Base-by-base conservation (phyloP, 169 alveolate species). In the Cryptosporidium sp. region DNA sequence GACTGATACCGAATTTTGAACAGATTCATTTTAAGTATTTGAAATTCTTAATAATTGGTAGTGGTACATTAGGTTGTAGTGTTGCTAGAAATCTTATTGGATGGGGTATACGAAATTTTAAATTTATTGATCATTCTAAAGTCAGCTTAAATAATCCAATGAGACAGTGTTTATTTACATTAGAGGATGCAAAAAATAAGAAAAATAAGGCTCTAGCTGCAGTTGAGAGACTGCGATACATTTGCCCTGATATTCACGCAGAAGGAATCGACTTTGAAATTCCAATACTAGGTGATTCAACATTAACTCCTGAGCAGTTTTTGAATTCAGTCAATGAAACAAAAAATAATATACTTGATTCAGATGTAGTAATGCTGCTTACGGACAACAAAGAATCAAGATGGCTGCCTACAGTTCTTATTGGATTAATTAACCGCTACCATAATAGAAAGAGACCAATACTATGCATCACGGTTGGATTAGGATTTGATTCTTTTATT, bases 221-320 rank as follows among this genome's bases (percentile, higher is more conserved):
- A 6, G 97, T 97, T 8, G 93, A 93, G 58, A 93, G 95, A 85
- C 71, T 96, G 5, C 91, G 85, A 86, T 93, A 95, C 75, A 92
- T 96, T 10, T 95, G 93, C 74, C 98, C 98, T 7, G 94, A 91
- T 69, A 92, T 94, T 21, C 89, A 93, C 2, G 86, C 94, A 41
- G 58, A 93, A 85, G 98, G 97, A 26, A 70, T 74, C 45, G 65
- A 65, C 23, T 41, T 95, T 21, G 74, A 86, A 58, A 95, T 96
- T 70, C 98, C 98, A 45, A 94, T 96, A 95, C 97, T 97, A n/a
- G 97, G 97, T 2, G 96, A 96, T 86, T 84, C 94, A 29, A 92
- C 94, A 48, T 85, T 92, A 23, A 92, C 71, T 31, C 74, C 75
- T 10, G 94, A 94, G 51, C 91, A 92, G 37, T 94, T 92, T 33